These are phyloP conservation scores for Pythium biforme DNA, from an alignment of 352 stramenopile species.

Conservation along the genomic window DNA sequence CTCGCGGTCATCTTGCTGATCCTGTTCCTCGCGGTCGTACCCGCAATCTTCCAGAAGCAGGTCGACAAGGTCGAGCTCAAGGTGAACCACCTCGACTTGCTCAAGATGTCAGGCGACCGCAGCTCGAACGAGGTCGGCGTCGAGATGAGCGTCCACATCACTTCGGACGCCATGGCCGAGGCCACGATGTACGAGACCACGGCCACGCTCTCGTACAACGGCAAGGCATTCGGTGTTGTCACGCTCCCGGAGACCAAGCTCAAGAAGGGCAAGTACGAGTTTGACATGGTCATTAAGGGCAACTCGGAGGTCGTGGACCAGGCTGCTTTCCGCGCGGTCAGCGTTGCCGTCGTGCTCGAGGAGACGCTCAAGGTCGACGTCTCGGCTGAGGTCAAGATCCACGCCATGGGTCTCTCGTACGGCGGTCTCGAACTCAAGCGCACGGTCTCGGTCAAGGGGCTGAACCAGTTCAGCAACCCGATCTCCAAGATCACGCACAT, in stretches of 20 bases:
- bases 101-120: constrained; percentile 39
- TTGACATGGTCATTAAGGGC: constrained; percentile 53
- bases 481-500: constrained; percentile 55
- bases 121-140: constrained; percentile 37
- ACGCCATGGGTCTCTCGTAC: constrained; percentile 50
- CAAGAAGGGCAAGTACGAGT: constrained; percentile 51
- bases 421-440: constrained; percentile 46
- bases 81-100: constrained; percentile 69
- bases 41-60: constrained; percentile 61
- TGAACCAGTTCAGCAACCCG: constrained; percentile 59
- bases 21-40: constrained; percentile 55
- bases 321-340: constrained; percentile 45
- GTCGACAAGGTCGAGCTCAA: constrained; percentile 56
- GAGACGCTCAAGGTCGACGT: constrained; percentile 41
- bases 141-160: constrained; percentile 53
- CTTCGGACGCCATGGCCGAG: constrained; percentile 44
- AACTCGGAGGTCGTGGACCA: constrained; percentile 38
- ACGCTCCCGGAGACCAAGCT: constrained; percentile 57
- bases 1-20: constrained; percentile 56
- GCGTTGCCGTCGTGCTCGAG: constrained; percentile 37
- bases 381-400: constrained; percentile 41
- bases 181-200: constrained; percentile 49
- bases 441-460: constrained; percentile 38
- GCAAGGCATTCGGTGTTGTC: constrained; percentile 44
- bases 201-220: constrained; percentile 45